Base-by-base conservation (phyloP, 2,329 filamentous ascomycete genomes). In the Sporothrix variecibatus region DNA sequence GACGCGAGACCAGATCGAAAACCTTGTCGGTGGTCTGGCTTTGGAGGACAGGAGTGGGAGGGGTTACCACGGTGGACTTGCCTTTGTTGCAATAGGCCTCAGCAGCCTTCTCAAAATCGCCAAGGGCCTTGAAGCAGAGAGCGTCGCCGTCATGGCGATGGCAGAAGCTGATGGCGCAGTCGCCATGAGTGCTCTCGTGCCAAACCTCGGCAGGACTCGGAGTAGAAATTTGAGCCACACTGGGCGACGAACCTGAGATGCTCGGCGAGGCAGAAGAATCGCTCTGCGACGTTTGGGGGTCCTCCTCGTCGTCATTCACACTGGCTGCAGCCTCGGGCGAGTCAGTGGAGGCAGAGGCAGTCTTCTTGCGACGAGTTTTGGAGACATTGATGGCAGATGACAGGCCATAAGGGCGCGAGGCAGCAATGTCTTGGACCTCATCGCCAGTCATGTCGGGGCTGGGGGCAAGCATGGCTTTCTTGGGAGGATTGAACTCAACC, bases 81-180 rank as follows among this genome's bases (percentile, higher is more conserved):
- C 17, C 58, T 12, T n/a, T n/a, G 58, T 5, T 17, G 43, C 34
- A 58, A 28, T 20, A 23, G 9, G 31, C 17, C 17, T 49, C 43
- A 20, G 58, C 58, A n/a, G 58, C 58, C 58, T 62, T 62, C 11
- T 62, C 31, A 62, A 38, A 62, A 3, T 62, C 58, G 3, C 34
- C 17, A 11, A 62, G 8, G 8, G 7, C 28, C 31, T 40, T 34
- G 11, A 62, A 62, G 58, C 31, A 62, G 58, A 62, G 31, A 15
- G 43, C 26, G 6, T 34, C 43, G 26, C 40, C 26, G 15, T 71
- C 38, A 49, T 76, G 75, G 2, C 56, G 60, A 40, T 76, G 75
- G 11, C 43, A 68, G 5, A 38, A 38, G 6, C 5, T 17, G 12
- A 76, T 34, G 7, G 17, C 1, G 34, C 75, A 76, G 53, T 11